phyloP scores from a whole-genome alignment of 768 basidiomycete genomes.

The Pisolithus orientalis region DNA sequence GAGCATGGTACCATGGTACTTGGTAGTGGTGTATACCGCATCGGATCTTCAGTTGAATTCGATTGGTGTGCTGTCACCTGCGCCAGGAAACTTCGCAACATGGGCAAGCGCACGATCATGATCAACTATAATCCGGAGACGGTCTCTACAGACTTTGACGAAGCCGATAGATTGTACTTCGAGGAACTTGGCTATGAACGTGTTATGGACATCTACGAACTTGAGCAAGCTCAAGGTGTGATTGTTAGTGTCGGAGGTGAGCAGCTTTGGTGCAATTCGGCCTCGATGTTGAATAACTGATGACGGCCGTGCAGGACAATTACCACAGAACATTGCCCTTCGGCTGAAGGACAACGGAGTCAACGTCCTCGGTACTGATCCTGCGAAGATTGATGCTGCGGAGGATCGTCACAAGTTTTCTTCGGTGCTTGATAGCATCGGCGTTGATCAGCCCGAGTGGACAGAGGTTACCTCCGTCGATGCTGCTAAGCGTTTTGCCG shows the following conservation, averaged over 20 bases:
- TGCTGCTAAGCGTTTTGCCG: constrained; percentile 87
- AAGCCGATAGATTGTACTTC: constrained; percentile 98
- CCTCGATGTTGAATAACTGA: background rate
- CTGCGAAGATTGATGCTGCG: constrained; percentile 89
- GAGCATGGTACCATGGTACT: constrained; percentile 99
- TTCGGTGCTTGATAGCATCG: constrained; percentile 87
- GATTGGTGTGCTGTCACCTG: constrained; percentile 99
- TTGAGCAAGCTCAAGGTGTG: constrained; percentile 88
- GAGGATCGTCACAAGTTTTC: constrained; percentile 99
- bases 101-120: constrained; percentile 96
- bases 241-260: constrained; percentile 94
- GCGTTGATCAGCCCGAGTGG: constrained; percentile 98
- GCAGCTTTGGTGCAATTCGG: constrained; percentile 16
- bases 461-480: constrained; percentile 82
- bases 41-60: constrained; percentile 97
- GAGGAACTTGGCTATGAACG: constrained; percentile 97
- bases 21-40: constrained; percentile 96
- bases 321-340: constrained; percentile 98
- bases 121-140: constrained; percentile 99
- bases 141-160: constrained; percentile 98
- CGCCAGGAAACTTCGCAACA: constrained; percentile 83
- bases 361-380: constrained; percentile 94
- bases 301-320: constrained; percentile 55
- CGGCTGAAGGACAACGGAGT: constrained; percentile 87
- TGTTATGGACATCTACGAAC: constrained; percentile 99